Conservation (phyloP, 2,329 filamentous ascomycete genomes). For the Arthrobotrys sinensis region DNA sequence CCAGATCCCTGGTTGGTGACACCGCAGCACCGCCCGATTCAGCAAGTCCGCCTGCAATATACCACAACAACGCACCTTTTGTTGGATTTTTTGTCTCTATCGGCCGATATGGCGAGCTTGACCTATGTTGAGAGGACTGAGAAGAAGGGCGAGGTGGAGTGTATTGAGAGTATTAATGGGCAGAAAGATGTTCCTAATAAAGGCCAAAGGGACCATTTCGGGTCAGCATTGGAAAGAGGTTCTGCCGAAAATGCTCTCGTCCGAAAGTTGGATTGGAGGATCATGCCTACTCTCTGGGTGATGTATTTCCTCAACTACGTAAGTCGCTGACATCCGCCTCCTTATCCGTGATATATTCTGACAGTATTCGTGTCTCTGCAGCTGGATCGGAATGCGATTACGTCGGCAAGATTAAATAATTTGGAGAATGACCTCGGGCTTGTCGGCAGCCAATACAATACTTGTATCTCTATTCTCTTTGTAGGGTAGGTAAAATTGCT, state of each 20-base stretch:
- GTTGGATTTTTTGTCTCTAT: conserved; percentile 15
- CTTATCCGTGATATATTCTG: neutral
- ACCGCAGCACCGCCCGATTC: conserved; percentile 36
- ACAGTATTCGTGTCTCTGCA: conserved; percentile 1
- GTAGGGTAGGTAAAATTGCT: conserved; percentile 67
- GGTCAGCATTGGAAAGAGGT: conserved; percentile 68
- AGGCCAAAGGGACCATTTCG: conserved; percentile 43
- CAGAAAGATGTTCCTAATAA: conserved; percentile 23
- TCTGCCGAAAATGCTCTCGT: conserved; percentile 74
- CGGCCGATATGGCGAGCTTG: conserved; percentile 45
- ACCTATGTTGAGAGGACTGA: conserved; percentile 39
- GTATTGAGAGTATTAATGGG: conserved; percentile 44
- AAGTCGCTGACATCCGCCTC: conserved; percentile 38
- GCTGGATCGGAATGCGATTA: conserved; percentile 78
- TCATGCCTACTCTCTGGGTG: conserved; percentile 68
- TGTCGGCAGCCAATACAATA: conserved; percentile 75
- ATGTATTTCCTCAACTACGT: conserved; percentile 69
- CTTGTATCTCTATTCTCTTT: conserved; percentile 77
- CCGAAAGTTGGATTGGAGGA: conserved; percentile 69
- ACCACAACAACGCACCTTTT: conserved; percentile 43
- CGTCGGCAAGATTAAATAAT: conserved; percentile 77
- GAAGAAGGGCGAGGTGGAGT: conserved; percentile 40
- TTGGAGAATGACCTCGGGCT: conserved; percentile 75
- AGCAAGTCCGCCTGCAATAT: conserved; percentile 28
- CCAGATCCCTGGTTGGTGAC: conserved; percentile 41